Evolutionary conservation across 148 eudicot genomes (phyloP), one percentile per base, ranked within the genome.

Genomic region (Amaranthus hypochondriacus): DNA sequence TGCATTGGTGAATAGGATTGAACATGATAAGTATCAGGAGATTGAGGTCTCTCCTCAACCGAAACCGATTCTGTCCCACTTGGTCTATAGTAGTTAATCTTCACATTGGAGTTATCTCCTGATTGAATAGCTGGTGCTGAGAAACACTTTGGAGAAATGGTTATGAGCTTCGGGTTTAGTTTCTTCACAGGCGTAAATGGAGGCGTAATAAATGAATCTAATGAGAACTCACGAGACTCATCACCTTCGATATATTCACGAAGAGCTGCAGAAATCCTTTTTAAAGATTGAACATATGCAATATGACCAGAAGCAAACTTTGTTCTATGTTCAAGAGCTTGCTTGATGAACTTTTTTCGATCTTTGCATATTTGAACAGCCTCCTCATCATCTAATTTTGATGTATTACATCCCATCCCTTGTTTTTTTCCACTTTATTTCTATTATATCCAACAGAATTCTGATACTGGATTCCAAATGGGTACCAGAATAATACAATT

Each of bases 371-470:
- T 86, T 64, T 88, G 94, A 60, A 95, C 96, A 4, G 90, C 96
- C 83, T 92, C 97, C 82, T 92, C 98, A 72, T 92, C 92, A 62
- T 95, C 98, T 82, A 95, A 79, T 75, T 92, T 95, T 4, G 98
- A 95, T 14, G 96, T 69, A 67, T 96, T 92, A 86, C 98, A 95
- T 84, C 98, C 98, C 98, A 95, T 92, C 62, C 78, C 85, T 78
- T 65, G 49, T 70, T 70, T 76, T 56, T 44, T 11, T 49, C 75
- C 49, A 68, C 69, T 56, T 74, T 75, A 51, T 58, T 51, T 64
- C 77, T 60, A 63, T 5, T 9, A 72, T 10, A 21, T 68, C 75
- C 62, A 81, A 8, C 81, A 62, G 75, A 72, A 56, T 70, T 70
- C 70, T 75, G 79, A 82, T 79, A 62, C 83, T 63, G 42, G 76